Evolutionary conservation across 768 basidiomycete species (phyloP).

Genomic region (Neoboletus subvelutipes): DNA sequence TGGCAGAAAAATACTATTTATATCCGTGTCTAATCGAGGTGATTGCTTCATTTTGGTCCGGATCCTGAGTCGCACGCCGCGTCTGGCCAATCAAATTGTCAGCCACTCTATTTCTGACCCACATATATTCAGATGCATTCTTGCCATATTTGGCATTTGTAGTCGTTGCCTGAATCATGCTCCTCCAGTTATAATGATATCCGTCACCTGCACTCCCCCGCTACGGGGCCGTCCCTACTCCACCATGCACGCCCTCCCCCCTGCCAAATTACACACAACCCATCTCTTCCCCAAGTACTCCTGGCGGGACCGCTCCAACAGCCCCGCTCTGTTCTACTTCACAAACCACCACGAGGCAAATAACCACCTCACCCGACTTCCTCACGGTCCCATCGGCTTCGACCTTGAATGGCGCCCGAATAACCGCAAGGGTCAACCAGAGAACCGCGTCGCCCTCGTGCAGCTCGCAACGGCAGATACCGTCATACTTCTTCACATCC

Average conservation of each 20-base stretch:
- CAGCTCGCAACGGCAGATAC: slow-evolving; percentile 60
- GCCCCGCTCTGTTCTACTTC: slow-evolving; percentile 29
- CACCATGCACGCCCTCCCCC: slow-evolving; percentile 6
- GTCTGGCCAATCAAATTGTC: slow-evolving; percentile 24
- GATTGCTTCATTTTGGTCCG: slow-evolving; percentile 22
- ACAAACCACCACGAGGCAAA: slow-evolving; percentile 36
- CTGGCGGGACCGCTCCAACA: slow-evolving; percentile 17
- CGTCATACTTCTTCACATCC: slow-evolving; percentile 66
- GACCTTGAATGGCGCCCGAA: slow-evolving; percentile 82
- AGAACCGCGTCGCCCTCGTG: slow-evolving; percentile 72
- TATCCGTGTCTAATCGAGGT: slow-evolving; percentile 21
- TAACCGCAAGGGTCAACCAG: slow-evolving; percentile 47
- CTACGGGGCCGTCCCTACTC: slow-evolving; percentile 6
- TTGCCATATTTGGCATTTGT: slow-evolving; percentile 16
- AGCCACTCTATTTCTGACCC: slow-evolving; percentile 16
- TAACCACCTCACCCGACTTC: slow-evolving; percentile 16
- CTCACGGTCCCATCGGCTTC: slow-evolving; percentile 49
- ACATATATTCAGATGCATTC: slow-evolving; percentile 1
- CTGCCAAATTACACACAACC: not conserved
- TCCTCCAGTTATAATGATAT: not conserved
- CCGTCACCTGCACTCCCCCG: not conserved
- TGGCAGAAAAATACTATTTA: slow-evolving; percentile 34
- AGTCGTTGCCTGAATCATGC: slow-evolving; percentile 3
- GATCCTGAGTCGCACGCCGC: slow-evolving; percentile 19
- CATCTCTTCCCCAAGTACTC: slow-evolving; percentile 19